phyloP scores from a whole-genome alignment of 2,329 filamentous ascomycete genomes.

The Ilyonectria destructans region DNA sequence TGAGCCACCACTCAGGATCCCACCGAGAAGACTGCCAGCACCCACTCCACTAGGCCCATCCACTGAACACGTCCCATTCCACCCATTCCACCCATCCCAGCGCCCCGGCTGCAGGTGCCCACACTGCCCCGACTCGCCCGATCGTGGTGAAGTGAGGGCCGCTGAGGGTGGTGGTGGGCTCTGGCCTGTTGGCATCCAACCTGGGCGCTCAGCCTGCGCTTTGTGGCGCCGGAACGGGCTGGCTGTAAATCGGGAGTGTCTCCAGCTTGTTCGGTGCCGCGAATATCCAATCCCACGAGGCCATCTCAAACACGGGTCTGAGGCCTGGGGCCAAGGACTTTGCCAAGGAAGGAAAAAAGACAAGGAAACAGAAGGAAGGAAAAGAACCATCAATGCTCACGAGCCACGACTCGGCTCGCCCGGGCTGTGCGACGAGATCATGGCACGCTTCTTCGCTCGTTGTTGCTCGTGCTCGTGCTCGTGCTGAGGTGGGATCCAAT shows the following conservation, averaged over 20 bases:
- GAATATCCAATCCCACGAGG: constrained; percentile 25
- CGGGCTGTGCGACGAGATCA: constrained; percentile 25
- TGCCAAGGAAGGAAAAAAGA: background rate
- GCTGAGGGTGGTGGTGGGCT: background rate
- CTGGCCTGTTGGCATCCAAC: background rate
- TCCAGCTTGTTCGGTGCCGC: constrained; percentile 4
- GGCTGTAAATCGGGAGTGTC: constrained; percentile 12
- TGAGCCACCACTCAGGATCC: constrained; percentile 11
- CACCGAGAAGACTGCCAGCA: constrained; percentile 11
- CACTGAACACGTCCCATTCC: constrained; percentile 12
- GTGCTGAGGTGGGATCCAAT: constrained; percentile 16
- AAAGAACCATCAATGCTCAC: background rate
- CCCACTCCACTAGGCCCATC: background rate
- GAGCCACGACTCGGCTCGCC: constrained; percentile 19
- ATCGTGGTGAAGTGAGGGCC: constrained; percentile 12
- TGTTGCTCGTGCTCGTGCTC: constrained; percentile 1
- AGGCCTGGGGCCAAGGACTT: background rate
- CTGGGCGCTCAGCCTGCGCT: constrained; percentile 1
- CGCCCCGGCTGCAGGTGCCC: constrained; percentile 18
- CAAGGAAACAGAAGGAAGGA: background rate
- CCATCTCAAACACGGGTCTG: constrained; percentile 24
- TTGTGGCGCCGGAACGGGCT: constrained; percentile 29
- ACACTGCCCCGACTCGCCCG: constrained; percentile 22
- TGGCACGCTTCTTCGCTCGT: constrained; percentile 3
- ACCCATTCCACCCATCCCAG: constrained; percentile 13